Conservation (phyloP, 805 yeast species). For the Wickerhamomyces hampshirensis region DNA sequence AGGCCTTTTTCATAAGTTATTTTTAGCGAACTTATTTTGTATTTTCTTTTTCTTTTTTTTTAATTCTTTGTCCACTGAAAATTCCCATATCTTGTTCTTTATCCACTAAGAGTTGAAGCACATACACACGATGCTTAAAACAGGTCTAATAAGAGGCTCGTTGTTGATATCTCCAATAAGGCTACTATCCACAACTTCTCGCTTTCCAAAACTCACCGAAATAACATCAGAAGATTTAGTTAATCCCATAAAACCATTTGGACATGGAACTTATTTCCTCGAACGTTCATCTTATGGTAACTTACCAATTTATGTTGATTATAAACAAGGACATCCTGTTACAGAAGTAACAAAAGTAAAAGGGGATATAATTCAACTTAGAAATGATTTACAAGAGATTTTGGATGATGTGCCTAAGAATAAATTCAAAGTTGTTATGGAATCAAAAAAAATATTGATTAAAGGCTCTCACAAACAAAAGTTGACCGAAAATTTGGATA, state of each 20-base stretch:
- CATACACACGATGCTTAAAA: neutral
- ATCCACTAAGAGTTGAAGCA: too few species aligned
- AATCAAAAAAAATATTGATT: constrained; percentile 42
- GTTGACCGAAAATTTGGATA: constrained; percentile 13
- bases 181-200: constrained; percentile 10
- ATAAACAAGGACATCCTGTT: constrained; percentile 53
- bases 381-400: constrained; percentile 54
- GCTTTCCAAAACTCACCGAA: constrained; percentile 27
- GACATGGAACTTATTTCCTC: constrained; percentile 28
- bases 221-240: constrained; percentile 26
- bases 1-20: too few species aligned
- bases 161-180: constrained; percentile 5
- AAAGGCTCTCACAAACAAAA: constrained; percentile 22
- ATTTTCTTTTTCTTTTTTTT: too few species aligned
- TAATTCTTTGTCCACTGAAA: too few species aligned
- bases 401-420: constrained; percentile 44
- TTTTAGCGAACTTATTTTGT: too few species aligned
- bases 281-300: constrained; percentile 57
- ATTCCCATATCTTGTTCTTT: too few species aligned
- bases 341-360: constrained; percentile 70
- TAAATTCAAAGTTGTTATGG: constrained; percentile 43
- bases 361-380: constrained; percentile 64
- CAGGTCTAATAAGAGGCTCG: neutral
- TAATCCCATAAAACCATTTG: constrained; percentile 20
- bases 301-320: constrained; percentile 76